Conservation (phyloP, 768 basidiomycete species). For the Termitomyces bulborhizus region DNA sequence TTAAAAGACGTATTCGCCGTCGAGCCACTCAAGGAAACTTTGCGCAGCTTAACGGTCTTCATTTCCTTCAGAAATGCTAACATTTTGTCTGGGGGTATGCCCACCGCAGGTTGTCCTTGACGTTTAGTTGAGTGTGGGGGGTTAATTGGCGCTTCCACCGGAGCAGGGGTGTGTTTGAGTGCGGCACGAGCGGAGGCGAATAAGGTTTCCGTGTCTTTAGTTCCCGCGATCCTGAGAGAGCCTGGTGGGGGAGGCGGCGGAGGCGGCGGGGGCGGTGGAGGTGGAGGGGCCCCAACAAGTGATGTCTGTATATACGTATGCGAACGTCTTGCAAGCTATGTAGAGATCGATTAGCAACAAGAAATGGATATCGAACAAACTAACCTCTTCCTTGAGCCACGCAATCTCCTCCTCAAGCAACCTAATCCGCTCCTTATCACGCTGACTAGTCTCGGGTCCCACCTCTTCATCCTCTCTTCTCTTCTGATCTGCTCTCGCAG, state of each 20-base stretch:
- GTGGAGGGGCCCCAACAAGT: slow-evolving; percentile 28
- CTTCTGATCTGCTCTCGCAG: slow-evolving; percentile 46
- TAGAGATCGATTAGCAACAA: neutral
- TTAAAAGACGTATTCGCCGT: slow-evolving; percentile 8
- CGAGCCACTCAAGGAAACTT: slow-evolving; percentile 29
- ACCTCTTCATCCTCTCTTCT: slow-evolving; percentile 35
- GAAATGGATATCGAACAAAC: neutral
- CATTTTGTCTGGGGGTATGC: slow-evolving; percentile 79
- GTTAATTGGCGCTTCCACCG: slow-evolving; percentile 67
- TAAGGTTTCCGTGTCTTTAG: slow-evolving; percentile 27
- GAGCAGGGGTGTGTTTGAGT: slow-evolving; percentile 49
- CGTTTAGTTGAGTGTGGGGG: slow-evolving; percentile 31
- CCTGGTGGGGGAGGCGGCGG: slow-evolving; percentile 32
- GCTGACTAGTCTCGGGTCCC: slow-evolving; percentile 27
- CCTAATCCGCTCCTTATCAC: slow-evolving; percentile 59
- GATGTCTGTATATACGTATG: neutral
- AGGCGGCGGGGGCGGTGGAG: slow-evolving; percentile 37
- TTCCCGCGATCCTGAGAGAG: slow-evolving; percentile 25
- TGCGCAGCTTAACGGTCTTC: slow-evolving; percentile 66
- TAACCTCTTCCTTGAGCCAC: slow-evolving; percentile 52
- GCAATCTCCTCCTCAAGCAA: slow-evolving; percentile 62
- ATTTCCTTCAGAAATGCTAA: slow-evolving; percentile 75
- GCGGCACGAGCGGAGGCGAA: slow-evolving; percentile 62
- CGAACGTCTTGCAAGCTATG: slow-evolving; percentile 4
- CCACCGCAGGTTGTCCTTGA: slow-evolving; percentile 59